Evolutionary conservation across 441 rosid species (phyloP), one percentile per base, ranked within the genome.

Genomic region (Manihot esculenta): DNA sequence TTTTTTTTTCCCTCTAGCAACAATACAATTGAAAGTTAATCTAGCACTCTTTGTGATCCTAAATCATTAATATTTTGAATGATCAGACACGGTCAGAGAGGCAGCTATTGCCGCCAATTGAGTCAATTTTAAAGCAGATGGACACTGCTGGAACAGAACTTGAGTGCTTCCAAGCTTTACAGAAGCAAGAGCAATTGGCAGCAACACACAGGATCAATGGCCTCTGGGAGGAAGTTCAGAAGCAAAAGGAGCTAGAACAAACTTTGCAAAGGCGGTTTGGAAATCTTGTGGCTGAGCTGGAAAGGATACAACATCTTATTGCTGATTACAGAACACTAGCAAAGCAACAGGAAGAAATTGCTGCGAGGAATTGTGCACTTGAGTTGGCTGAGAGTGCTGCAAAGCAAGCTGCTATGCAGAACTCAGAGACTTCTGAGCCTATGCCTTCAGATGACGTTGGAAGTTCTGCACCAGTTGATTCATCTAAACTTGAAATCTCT

Each of bases 151-250:
- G 92, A 78, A 95, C 95, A 38, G 97, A 95, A 75, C 87, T 93
- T 1, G 94, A 91, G 81, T 93, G 98, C 76, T 95, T 93, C 79
- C 91, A 82, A 82, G 89, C 87, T 67, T 86, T 93, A 73, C 93
- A 95, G 80, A 95, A 89, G 82, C 99, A 92, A 80, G 99, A 95
- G 78, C 93, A 91, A 71, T 66, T 87, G 67, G 97, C 98, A 64
- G 97, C 98, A 35, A 77, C 90, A 49, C 90, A 82, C 79, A 84
- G 99, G 81, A 87, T 93, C 72, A 88, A 85, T 78, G 81, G 84
- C 74, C 80, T 95, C 30, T 82, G 93, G 89, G 96, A 86, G 76
- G 97, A 91, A 79, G 92, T 92, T 75, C 81, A 84, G 76, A 92
- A 90, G 87, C 98, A 91, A 66, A 95, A 91, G 82, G 96, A 88